Percentiles rank a stretch among this genome's conserved stretches.
Evolutionary conservation across 1,284 basidiomycete species (phyloP).

Genomic region (Heterobasidion annosum): DNA sequence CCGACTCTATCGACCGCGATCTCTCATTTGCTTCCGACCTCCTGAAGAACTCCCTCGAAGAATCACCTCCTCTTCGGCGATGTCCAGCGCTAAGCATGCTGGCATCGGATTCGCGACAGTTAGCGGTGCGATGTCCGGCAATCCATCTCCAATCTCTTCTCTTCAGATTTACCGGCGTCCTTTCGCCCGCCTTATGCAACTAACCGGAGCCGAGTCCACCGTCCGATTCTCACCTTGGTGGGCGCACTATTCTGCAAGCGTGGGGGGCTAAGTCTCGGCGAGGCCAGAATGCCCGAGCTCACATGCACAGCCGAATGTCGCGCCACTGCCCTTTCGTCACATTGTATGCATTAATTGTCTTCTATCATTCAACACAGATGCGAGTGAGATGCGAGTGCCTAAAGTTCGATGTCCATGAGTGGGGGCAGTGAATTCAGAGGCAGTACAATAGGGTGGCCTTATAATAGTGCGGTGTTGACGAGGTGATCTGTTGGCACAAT

Average conservation of each 20-base stretch:
- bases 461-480: constrained; percentile 5
- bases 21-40: neutral
- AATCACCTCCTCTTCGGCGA: neutral
- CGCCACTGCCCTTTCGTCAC: too few relatives aligned
- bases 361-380: neutral
- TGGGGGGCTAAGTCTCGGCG: too few relatives aligned
- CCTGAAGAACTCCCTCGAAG: neutral
- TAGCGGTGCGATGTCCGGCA: neutral
- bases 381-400: neutral
- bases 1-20: neutral
- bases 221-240: too few relatives aligned
- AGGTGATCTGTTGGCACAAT: constrained; percentile 11
- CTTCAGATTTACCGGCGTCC: neutral
- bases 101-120: neutral
- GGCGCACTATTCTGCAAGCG: too few relatives aligned
- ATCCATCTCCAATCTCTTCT: neutral
- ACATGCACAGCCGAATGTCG: too few relatives aligned
- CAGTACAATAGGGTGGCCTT: constrained; percentile 7
- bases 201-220: neutral
- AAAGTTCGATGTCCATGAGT: neutral
- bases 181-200: neutral
- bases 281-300: too few relatives aligned
- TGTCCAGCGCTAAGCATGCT: neutral
- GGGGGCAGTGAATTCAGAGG: neutral
- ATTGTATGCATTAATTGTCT: too few relatives aligned